Evolutionary conservation across 2,329 filamentous ascomycete genomes (phyloP).

Genomic region (Ambrosiella xylebori): DNA sequence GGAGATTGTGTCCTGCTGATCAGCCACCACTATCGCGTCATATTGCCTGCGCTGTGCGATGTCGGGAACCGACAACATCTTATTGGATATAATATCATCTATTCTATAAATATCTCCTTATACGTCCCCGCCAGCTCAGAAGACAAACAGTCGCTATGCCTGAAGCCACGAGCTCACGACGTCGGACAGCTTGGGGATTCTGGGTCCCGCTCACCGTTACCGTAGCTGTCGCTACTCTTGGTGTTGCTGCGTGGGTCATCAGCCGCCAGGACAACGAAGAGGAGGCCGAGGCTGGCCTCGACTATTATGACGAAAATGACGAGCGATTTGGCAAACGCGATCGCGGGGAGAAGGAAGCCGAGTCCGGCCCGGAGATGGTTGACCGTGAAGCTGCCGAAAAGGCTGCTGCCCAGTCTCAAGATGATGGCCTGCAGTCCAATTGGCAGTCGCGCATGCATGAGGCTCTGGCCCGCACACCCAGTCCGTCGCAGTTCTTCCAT

Average conservation of each 20-base stretch:
- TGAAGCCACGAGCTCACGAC: constrained; percentile 26
- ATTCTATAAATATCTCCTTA: background rate
- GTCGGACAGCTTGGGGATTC: constrained; percentile 53
- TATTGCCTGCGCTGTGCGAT: background rate
- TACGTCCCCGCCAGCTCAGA: background rate
- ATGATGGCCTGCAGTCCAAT: constrained; percentile 24
- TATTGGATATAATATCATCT: background rate
- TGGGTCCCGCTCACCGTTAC: constrained; percentile 82
- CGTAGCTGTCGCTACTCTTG: constrained; percentile 71
- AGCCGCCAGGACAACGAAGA: constrained; percentile 70
- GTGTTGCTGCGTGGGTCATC: constrained; percentile 84
- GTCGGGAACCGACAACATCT: background rate
- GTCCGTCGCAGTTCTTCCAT: constrained; percentile 76
- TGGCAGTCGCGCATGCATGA: constrained; percentile 67
- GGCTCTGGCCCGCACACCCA: constrained; percentile 64
- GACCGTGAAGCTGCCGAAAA: constrained; percentile 18
- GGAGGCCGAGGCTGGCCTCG: constrained; percentile 36
- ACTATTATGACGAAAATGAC: constrained; percentile 28
- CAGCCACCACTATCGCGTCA: background rate
- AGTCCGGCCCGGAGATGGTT: constrained; percentile 1
- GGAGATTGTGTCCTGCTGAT: background rate
- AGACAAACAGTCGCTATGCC: background rate
- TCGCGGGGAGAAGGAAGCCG: background rate
- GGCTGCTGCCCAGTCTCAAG: constrained; percentile 12
- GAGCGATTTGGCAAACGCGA: constrained; percentile 26